Evolutionary conservation across 169 alveolate species (phyloP).

Genomic region (Ichthyophthirius multifiliis): DNA sequence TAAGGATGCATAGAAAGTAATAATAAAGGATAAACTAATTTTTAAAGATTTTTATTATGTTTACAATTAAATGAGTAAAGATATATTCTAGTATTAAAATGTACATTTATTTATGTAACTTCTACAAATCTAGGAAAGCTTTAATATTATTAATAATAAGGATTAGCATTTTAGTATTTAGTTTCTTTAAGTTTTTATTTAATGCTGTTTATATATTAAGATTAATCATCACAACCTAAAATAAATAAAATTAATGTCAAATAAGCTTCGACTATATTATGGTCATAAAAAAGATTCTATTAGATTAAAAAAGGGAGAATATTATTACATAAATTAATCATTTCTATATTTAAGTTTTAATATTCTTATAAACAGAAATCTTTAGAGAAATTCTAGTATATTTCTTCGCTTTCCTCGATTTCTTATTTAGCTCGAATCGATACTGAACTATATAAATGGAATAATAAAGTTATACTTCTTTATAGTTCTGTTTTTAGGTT

Average conservation of each 20-base stretch:
- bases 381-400: background rate
- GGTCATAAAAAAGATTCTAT: background rate
- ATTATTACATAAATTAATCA: background rate
- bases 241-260: background rate
- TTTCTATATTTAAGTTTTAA: background rate
- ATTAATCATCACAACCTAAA: background rate
- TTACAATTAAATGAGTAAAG: background rate
- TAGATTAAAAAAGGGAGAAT: background rate
- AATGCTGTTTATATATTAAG: background rate
- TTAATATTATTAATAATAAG: background rate
- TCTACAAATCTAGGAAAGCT: constrained; percentile 4
- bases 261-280: background rate
- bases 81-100: background rate
- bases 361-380: background rate
- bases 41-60: background rate
- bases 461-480: background rate
- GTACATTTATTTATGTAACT: background rate
- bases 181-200: background rate
- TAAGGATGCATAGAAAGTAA: background rate
- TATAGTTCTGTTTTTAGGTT: background rate
- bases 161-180: background rate
- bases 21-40: background rate
- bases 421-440: background rate
- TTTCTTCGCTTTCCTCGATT: background rate
- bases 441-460: background rate